Evolutionary conservation across 352 stramenopile species (phyloP).

Genomic region (Globisporangium lucens): DNA sequence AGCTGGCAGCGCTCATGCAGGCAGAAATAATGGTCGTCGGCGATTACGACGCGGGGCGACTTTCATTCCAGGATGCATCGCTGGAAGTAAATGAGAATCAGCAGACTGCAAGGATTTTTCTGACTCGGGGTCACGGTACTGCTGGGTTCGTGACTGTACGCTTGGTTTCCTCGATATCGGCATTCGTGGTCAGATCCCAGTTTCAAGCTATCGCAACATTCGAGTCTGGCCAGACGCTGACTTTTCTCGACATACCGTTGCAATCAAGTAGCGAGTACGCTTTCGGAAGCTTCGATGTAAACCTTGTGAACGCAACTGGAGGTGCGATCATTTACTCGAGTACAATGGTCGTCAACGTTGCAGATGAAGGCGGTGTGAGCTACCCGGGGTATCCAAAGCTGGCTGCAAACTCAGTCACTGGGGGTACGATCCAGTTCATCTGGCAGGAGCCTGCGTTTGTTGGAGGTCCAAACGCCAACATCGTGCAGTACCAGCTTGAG

Average conservation of each 20-base stretch:
- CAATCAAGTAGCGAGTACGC: conserved; percentile 30
- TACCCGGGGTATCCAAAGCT: conserved; percentile 26
- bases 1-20: conserved; percentile 9
- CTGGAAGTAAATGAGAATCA: conserved; percentile 16
- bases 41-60: conserved; percentile 30
- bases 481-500: conserved; percentile 20
- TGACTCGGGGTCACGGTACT: conserved; percentile 10
- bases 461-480: conserved; percentile 17
- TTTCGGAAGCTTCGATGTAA: conserved; percentile 25
- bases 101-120: conserved; percentile 16
- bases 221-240: conserved; percentile 16
- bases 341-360: conserved; percentile 24
- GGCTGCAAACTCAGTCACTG: conserved; percentile 8
- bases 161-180: conserved; percentile 31
- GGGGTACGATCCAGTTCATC: conserved; percentile 29
- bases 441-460: conserved; percentile 25
- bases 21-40: conserved; percentile 29
- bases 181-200: conserved; percentile 20
- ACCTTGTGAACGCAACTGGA: conserved; percentile 25
- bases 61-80: conserved; percentile 26
- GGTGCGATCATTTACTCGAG: conserved; percentile 17
- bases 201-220: conserved; percentile 33
- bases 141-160: conserved; percentile 20
- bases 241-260: conserved; percentile 22
- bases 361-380: conserved; percentile 43